Percentiles rank a stretch among this genome's conserved stretches.
Conservation (phyloP, 768 basidiomycete genomes). For the Auricularia cornea region DNA sequence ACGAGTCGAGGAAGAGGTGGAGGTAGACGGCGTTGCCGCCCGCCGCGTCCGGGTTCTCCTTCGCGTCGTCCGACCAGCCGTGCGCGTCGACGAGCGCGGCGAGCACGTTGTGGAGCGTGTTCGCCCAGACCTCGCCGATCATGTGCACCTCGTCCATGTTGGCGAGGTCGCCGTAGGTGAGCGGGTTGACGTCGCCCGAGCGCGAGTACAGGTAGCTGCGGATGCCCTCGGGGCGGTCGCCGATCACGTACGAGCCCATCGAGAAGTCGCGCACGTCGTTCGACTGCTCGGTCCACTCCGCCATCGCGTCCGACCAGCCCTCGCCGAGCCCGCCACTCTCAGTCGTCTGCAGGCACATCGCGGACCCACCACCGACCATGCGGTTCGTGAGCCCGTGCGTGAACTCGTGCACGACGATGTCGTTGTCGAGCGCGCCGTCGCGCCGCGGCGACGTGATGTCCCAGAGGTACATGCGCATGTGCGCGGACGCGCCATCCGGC, state of each 20-base stretch:
- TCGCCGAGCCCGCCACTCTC: conserved; percentile 65
- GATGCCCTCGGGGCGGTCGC: conserved; percentile 40
- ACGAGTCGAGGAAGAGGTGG: conserved; percentile 2
- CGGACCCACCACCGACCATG: conserved; percentile 48
- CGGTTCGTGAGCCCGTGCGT: conserved; percentile 35
- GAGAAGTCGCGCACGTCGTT: conserved; percentile 25
- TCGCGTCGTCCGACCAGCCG: conserved; percentile 3
- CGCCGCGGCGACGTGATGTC: conserved; percentile 38
- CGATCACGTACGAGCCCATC: conserved; percentile 45
- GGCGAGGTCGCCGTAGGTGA: conserved; percentile 13
- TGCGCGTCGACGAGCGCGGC: conserved; percentile 8
- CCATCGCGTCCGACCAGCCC: conserved; percentile 39
- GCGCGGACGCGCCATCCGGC: background rate
- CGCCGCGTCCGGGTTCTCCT: background rate
- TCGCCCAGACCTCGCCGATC: conserved; percentile 9
- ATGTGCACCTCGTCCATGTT: conserved; percentile 4
- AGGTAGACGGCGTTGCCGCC: conserved; percentile 10
- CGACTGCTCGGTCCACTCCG: conserved; percentile 29
- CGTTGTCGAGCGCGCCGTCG: conserved; percentile 58
- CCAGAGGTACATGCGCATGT: conserved; percentile 12
- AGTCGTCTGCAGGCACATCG: conserved; percentile 47
- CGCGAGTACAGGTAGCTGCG: conserved; percentile 27
- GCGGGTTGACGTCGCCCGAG: conserved; percentile 14
- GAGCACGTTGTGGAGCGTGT: conserved; percentile 7
- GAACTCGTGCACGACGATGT: conserved; percentile 45